Percentiles rank a stretch among this genome's conserved stretches.
Evolutionary conservation across 31 red algal species (phyloP).

Genomic region (Odonthalia washingtoniensis): DNA sequence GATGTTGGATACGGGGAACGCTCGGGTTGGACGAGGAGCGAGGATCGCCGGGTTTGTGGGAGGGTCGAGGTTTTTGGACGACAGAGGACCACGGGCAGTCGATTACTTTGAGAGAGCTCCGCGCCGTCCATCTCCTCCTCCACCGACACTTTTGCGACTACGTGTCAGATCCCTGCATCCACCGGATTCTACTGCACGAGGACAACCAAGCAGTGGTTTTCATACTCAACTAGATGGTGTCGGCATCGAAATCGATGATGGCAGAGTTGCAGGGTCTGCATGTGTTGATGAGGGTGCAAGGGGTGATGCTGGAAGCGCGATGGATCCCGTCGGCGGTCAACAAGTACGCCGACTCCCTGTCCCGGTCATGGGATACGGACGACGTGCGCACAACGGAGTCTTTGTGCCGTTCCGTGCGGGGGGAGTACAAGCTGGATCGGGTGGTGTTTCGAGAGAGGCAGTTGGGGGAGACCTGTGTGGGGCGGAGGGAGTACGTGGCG

Average conservation of each 20-base stretch:
- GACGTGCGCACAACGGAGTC: background rate
- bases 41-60: conserved; percentile 30
- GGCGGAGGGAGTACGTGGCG: background rate
- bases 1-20: conserved; percentile 22
- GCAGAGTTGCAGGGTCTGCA: background rate
- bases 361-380: conserved; percentile 26
- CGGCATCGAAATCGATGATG: conserved; percentile 15
- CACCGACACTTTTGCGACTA: conserved; percentile 7
- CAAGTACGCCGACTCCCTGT: conserved; percentile 25
- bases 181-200: conserved; percentile 14
- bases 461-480: background rate
- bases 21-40: conserved; percentile 2
- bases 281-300: background rate
- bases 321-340: conserved; percentile 46
- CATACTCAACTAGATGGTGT: conserved; percentile 39
- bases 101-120: conserved; percentile 13
- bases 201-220: conserved; percentile 41
- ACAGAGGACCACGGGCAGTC: background rate
- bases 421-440: background rate
- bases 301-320: background rate
- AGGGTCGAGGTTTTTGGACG: conserved; percentile 43
- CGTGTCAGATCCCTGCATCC: background rate
- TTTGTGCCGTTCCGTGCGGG: background rate
- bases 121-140: conserved; percentile 12
- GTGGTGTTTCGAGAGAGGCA: background rate